phyloP scores from a whole-genome alignment of 768 basidiomycete species.

The Trametes meyenii region DNA sequence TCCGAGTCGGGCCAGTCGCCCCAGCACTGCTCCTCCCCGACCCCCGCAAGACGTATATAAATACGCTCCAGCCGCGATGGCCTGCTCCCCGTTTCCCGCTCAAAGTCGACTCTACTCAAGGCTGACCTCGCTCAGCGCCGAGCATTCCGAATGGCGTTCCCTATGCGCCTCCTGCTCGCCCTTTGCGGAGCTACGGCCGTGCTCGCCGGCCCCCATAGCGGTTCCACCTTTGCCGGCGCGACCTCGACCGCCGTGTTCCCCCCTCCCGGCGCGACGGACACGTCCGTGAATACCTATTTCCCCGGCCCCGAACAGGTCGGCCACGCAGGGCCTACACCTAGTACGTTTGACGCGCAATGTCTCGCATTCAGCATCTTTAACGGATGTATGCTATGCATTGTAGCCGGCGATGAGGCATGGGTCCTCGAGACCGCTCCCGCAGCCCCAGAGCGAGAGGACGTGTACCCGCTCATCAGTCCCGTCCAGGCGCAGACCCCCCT shows the following conservation, averaged over 20 bases:
- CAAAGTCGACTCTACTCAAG: neutral
- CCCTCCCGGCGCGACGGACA: conserved; percentile 40
- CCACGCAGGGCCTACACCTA: conserved; percentile 52
- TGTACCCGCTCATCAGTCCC: conserved; percentile 47
- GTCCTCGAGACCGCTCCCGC: conserved; percentile 40
- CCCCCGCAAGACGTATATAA: neutral
- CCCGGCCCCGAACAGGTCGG: conserved; percentile 47
- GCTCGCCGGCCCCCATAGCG: conserved; percentile 12
- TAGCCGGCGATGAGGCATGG: conserved; percentile 35
- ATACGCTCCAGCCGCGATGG: neutral
- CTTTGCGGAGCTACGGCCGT: neutral
- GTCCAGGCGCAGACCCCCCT: conserved; percentile 35
- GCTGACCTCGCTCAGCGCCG: no score
- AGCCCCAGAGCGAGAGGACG: conserved; percentile 38
- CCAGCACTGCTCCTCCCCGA: neutral
- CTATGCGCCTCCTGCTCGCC: conserved; percentile 9
- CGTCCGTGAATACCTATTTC: conserved; percentile 42
- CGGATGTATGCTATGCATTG: neutral
- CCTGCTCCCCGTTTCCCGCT: neutral
- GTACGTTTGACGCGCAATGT: conserved; percentile 31
- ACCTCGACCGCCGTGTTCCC: conserved; percentile 47
- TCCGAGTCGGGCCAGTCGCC: neutral
- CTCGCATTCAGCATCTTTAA: neutral
- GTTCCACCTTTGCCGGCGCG: conserved; percentile 47
- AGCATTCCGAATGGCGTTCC: neutral